Evolutionary conservation across 805 yeast genomes (phyloP).

Genomic region (Hanseniaspora osmophila): DNA sequence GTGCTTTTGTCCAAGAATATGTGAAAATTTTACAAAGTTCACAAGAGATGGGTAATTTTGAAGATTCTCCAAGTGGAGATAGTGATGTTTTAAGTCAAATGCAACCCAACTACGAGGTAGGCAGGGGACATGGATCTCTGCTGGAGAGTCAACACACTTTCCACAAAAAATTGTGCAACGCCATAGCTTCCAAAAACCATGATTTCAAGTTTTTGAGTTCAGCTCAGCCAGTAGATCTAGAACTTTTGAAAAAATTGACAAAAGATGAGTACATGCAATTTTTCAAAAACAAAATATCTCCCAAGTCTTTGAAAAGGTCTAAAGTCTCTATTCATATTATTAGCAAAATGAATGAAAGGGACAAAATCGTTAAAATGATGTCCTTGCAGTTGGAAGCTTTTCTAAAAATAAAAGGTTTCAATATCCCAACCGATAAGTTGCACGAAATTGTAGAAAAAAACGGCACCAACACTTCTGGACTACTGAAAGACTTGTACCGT

Average conservation of each 20-base stretch:
- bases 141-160: constrained; percentile 17
- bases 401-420: constrained; percentile 33
- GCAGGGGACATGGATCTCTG: neutral
- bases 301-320: constrained; percentile 24
- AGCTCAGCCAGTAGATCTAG: constrained; percentile 23
- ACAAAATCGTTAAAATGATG: constrained; percentile 23
- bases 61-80: constrained; percentile 10
- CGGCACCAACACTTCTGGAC: constrained; percentile 23
- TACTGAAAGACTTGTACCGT: constrained; percentile 29
- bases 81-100: constrained; percentile 3
- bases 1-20: constrained; percentile 26
- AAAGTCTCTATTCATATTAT: constrained; percentile 30
- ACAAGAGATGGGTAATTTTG: constrained; percentile 4
- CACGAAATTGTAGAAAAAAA: constrained; percentile 25
- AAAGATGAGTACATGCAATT: constrained; percentile 24
- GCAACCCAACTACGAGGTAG: constrained; percentile 5
- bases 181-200: constrained; percentile 32
- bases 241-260: constrained; percentile 20
- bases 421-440: constrained; percentile 29
- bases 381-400: constrained; percentile 30
- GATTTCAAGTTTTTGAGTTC: constrained; percentile 25
- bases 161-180: constrained; percentile 38
- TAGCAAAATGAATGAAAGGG: constrained; percentile 25
- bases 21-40: constrained; percentile 13
- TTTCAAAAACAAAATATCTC: constrained; percentile 23